Base-by-base conservation (phyloP, 139 green algal species). In the Chlorella sp. region DNA sequence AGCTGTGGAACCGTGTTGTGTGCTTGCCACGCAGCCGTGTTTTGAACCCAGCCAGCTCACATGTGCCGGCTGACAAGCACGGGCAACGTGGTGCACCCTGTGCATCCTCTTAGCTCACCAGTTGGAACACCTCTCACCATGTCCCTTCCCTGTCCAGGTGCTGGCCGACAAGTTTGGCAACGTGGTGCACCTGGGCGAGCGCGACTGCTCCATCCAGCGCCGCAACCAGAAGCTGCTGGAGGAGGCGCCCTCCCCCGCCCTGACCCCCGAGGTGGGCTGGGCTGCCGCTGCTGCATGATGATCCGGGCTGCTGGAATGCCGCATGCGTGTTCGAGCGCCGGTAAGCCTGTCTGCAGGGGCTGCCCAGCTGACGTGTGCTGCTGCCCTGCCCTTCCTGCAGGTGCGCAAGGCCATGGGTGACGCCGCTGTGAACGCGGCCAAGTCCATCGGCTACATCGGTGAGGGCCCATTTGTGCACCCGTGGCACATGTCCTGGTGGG, bases 151-250 rank as follows among this genome's bases (percentile, higher is more conserved):
- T 6, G 26, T 24, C 48, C 94, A 98, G 95, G 96, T 99, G 48
- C 92, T 99, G 80, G 93, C 91, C 36, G 96, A 99, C 93, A 97
- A 97, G 93, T 91, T 96, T 84, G 96, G 96, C 88, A 99, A 99
- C 84, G 94, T 93, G 20, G 92, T 99, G 17, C 96, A 99, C 87
- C 94, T 99, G 58, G 94, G 93, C 51, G 96, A 99, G 93, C 94
- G 96, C 74, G 96, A 99, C 89, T 99, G 96, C 94, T 96, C 89
- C 77, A 98, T 99, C 82, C 96, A 99, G 94, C 86, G 96, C 48
- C 91, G 96, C 84, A 99, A 99, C 93, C 96, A 99, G 93, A 99
- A 99, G 95, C 93, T 99, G 60, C 77, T 99, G 51, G 96, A 99
- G 92, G 96, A 99, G 92, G 96, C 93, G 24, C 96, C 96, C 36